Conservation (phyloP, 306 rosid species). For the Sesbania bispinosa region DNA sequence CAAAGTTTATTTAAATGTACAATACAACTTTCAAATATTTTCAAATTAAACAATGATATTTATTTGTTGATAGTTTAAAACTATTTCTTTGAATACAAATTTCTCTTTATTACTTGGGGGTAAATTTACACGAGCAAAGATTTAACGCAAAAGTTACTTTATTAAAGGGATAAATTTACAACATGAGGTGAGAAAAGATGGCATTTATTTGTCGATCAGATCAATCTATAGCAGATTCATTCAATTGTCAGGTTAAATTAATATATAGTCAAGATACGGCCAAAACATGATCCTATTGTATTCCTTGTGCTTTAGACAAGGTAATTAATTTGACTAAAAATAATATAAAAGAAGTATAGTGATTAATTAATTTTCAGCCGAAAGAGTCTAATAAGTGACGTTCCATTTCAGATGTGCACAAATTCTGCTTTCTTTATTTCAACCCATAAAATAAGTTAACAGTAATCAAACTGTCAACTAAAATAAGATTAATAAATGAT, state of each 20-base stretch:
- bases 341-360: not conserved
- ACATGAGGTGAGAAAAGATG: not conserved
- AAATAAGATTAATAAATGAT: not conserved
- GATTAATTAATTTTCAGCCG: conserved; percentile 19
- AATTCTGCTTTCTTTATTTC: not conserved
- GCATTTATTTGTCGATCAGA: not conserved
- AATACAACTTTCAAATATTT: too few relatives aligned
- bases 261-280: not conserved
- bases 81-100: too few relatives aligned
- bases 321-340: not conserved
- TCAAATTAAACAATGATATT: too few relatives aligned
- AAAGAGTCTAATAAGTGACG: conserved; percentile 5
- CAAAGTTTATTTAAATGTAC: too few relatives aligned
- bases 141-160: not conserved
- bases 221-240: too few relatives aligned
- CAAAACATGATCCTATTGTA: not conserved
- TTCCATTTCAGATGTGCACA: conserved; percentile 12
- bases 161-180: not conserved
- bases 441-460: not conserved
- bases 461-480: conserved; percentile 4
- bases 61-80: too few relatives aligned
- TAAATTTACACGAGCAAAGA: not conserved
- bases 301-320: not conserved
- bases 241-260: not conserved
- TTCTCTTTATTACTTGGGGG: not conserved